Percentiles rank a stretch among this genome's conserved stretches.
Conservation (phyloP, 768 basidiomycete genomes). For the Suillus americanus region DNA sequence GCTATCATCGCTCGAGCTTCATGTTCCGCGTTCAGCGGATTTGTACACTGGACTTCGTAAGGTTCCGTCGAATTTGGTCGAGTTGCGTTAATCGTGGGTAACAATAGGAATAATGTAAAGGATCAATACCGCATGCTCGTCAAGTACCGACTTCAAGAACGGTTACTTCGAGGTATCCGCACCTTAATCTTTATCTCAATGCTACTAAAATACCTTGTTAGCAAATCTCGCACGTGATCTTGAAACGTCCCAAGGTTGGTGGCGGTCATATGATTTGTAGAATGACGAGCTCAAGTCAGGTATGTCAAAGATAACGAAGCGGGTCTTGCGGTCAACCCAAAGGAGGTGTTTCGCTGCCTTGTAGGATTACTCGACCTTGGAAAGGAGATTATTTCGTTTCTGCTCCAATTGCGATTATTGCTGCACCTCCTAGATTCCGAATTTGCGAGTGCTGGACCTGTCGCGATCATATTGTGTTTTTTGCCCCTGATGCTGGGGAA, state of each 20-base stretch:
- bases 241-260: slow-evolving; percentile 21
- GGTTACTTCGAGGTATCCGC: slow-evolving; percentile 19
- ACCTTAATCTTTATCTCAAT: not conserved
- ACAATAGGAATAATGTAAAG: slow-evolving; percentile 7
- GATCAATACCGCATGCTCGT: slow-evolving; percentile 17
- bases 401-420: slow-evolving; percentile 25
- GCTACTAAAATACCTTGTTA: slow-evolving; percentile 4
- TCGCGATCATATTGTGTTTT: slow-evolving; percentile 21
- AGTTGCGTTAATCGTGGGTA: not conserved
- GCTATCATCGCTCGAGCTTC: slow-evolving; percentile 14
- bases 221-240: slow-evolving; percentile 21
- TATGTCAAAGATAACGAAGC: slow-evolving; percentile 10
- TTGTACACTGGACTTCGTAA: slow-evolving; percentile 20
- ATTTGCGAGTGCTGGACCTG: slow-evolving; percentile 19
- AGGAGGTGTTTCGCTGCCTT: slow-evolving; percentile 12
- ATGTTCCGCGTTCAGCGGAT: slow-evolving; percentile 18
- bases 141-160: slow-evolving; percentile 20
- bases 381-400: slow-evolving; percentile 15
- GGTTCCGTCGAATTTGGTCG: not conserved
- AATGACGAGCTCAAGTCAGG: not conserved
- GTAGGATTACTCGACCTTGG: slow-evolving; percentile 11
- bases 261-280: too few species aligned
- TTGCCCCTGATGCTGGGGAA: slow-evolving; percentile 11
- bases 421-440: slow-evolving; percentile 15
- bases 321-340: not conserved